Base-by-base conservation (phyloP, 768 basidiomycete species). In the Panaeolus cyanescens region DNA sequence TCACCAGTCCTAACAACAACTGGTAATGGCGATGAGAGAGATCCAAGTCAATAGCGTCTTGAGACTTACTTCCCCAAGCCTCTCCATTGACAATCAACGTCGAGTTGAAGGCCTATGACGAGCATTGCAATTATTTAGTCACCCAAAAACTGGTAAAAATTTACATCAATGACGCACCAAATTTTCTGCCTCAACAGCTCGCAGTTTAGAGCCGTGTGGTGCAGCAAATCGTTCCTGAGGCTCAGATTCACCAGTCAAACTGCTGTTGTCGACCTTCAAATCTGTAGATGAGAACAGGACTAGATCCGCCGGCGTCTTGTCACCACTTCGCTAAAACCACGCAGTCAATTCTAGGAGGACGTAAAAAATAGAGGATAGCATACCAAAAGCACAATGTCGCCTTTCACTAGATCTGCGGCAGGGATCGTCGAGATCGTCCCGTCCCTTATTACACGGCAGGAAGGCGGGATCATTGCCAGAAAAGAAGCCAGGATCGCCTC, bases 401-500 rank as follows among this genome's bases (percentile, higher is more conserved):
- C 88, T 65, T 83, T 86, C 31, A 90, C 88, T 1, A 90, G 76
- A 30, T 83, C 80, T 4, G 85, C 80, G 7, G 87, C 88, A 36
- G 87, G 83, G 54, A 88, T 80, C 4, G 80, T 80, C 31, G 72
- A 68, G 58, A 90, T 80, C 2, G 80, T 76, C 0, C 83, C 82
- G 60, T 85, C 84, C 40, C 88, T 83, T 56, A 90, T 75, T 28
- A 86, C 86, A 39, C 81, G 85, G 67, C 86, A 89, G 7, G 85
- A 79, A 0, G 88, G 88, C 15, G 88, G 88, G 55, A 90, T 90
- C 86, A 90, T 85, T 9, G 88, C 88, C 32, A 90, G 76, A 75
- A 90, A 90, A 2, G 85, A 87, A 4, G 87, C 87, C 4, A 90
- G 77, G 65, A 90, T 90, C 36, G 87, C 86, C 68, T 89, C 88